Conservation (phyloP, 495 filamentous ascomycete species). For the Lophium mytilinum region DNA sequence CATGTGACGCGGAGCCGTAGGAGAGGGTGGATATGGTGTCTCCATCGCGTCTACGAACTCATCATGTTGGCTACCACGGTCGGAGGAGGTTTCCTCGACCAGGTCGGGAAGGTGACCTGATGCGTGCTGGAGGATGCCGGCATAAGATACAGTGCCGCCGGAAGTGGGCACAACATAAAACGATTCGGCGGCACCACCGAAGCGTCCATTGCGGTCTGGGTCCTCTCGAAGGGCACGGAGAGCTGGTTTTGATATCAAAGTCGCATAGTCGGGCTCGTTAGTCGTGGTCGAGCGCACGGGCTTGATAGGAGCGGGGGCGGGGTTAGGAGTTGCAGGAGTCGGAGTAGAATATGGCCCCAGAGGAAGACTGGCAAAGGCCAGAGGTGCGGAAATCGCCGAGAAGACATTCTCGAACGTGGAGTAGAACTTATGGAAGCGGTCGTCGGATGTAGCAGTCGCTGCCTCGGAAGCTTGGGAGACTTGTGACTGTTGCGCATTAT, state of each 20-base stretch:
- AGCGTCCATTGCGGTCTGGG: slow-evolving; percentile 30
- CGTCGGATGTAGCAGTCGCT: slow-evolving; percentile 45
- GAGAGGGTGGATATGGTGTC: slow-evolving; percentile 43
- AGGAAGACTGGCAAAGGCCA: slow-evolving; percentile 88
- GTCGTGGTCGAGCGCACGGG: slow-evolving; percentile 23
- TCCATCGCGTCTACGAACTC: slow-evolving; percentile 87
- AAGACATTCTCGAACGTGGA: slow-evolving; percentile 77
- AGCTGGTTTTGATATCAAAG: slow-evolving; percentile 71
- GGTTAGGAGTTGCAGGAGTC: slow-evolving; percentile 2
- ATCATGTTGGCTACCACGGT: slow-evolving; percentile 19
- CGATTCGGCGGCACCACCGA: slow-evolving; percentile 57
- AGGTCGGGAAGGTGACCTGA: slow-evolving; percentile 34
- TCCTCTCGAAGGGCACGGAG: slow-evolving; percentile 59
- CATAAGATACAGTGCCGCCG: slow-evolving; percentile 83
- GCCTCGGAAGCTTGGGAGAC: neutral
- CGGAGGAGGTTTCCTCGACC: slow-evolving; percentile 41
- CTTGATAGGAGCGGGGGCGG: slow-evolving; percentile 5
- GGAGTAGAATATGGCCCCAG: slow-evolving; percentile 39
- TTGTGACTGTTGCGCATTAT: neutral
- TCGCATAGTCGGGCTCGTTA: slow-evolving; percentile 64
- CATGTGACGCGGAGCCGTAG: slow-evolving; percentile 38
- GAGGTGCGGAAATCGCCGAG: slow-evolving; percentile 72
- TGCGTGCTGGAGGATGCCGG: slow-evolving; percentile 69
- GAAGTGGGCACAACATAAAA: slow-evolving; percentile 94
- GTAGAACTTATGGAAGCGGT: slow-evolving; percentile 83